Conservation (phyloP, 495 filamentous ascomycete genomes). For the Wilcoxina mikolae region DNA sequence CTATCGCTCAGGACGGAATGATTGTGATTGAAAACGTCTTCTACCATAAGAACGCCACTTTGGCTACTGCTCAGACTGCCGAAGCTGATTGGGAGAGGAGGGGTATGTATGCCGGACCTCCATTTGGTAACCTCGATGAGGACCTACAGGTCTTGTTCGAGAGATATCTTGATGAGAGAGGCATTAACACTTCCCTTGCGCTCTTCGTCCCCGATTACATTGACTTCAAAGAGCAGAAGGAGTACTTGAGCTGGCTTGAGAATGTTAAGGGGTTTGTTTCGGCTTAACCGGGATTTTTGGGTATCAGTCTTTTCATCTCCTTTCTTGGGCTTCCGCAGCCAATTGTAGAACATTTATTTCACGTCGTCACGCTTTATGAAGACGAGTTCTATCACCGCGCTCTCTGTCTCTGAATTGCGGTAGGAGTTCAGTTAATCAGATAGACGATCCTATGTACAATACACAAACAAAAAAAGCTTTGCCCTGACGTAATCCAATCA, state of each 20-base stretch:
- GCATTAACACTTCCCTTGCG: conserved; percentile 73
- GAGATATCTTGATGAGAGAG: conserved; percentile 86
- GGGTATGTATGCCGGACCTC: conserved; percentile 77
- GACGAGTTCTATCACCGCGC: not conserved
- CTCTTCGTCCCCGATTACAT: conserved; percentile 92
- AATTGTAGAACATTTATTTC: conserved; percentile 10
- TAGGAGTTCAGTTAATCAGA: too few species aligned
- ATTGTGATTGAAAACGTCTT: conserved; percentile 84
- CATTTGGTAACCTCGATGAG: conserved; percentile 87
- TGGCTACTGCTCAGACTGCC: conserved; percentile 51
- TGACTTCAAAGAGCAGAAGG: conserved; percentile 96
- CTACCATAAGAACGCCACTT: conserved; percentile 59
- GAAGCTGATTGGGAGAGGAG: conserved; percentile 55
- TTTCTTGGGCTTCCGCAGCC: conserved; percentile 1
- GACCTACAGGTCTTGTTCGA: conserved; percentile 85
- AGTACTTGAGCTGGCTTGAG: conserved; percentile 83
- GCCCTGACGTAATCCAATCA: too few species aligned
- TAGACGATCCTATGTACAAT: too few species aligned
- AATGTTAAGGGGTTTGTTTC: conserved; percentile 65
- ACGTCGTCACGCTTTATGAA: not conserved
- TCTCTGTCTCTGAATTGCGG: not conserved
- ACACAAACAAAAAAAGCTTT: too few species aligned
- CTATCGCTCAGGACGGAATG: conserved; percentile 68
- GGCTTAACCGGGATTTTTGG: conserved; percentile 36
- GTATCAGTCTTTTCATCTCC: not conserved